phyloP scores from a whole-genome alignment of 352 stramenopile genomes.

The Phytophthora quininea region DNA sequence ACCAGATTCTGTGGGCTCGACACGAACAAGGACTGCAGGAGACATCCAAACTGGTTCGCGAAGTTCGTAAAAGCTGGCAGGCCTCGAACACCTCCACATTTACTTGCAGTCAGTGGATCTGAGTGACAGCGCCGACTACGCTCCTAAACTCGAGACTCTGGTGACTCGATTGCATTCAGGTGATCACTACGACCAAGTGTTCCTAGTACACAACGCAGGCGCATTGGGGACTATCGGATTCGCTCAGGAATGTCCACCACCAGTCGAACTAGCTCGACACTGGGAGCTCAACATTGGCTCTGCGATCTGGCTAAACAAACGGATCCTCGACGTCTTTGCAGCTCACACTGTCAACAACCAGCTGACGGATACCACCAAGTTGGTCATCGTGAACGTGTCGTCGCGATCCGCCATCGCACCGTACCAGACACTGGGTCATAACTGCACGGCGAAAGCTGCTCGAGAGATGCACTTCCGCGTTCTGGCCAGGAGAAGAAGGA shows the following conservation, averaged over 20 bases:
- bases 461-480: constrained; percentile 85
- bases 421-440: constrained; percentile 69
- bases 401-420: constrained; percentile 77
- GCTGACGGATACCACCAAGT: constrained; percentile 19
- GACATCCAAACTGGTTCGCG: constrained; percentile 44
- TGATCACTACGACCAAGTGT: constrained; percentile 76
- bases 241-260: constrained; percentile 48
- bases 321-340: constrained; percentile 63
- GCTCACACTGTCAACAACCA: too few relatives aligned
- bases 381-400: constrained; percentile 82
- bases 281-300: constrained; percentile 86
- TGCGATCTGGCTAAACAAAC: constrained; percentile 78
- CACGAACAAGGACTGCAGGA: constrained; percentile 48
- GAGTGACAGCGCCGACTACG: constrained; percentile 45
- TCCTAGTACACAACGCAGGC: too few relatives aligned
- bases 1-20: constrained; percentile 58
- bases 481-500: constrained; percentile 59
- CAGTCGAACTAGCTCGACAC: constrained; percentile 46
- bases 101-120: constrained; percentile 50
- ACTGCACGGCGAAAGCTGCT: constrained; percentile 83
- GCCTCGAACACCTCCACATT: constrained; percentile 27
- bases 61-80: constrained; percentile 25
- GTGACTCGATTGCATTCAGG: constrained; percentile 26
- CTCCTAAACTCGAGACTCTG: constrained; percentile 47
- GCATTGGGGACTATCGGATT: constrained; percentile 70